Percentiles rank a stretch among this genome's conserved stretches.
These are phyloP conservation scores for Bassia scoparia DNA, from an alignment of 148 eudicot species.

Conservation along the genomic window DNA sequence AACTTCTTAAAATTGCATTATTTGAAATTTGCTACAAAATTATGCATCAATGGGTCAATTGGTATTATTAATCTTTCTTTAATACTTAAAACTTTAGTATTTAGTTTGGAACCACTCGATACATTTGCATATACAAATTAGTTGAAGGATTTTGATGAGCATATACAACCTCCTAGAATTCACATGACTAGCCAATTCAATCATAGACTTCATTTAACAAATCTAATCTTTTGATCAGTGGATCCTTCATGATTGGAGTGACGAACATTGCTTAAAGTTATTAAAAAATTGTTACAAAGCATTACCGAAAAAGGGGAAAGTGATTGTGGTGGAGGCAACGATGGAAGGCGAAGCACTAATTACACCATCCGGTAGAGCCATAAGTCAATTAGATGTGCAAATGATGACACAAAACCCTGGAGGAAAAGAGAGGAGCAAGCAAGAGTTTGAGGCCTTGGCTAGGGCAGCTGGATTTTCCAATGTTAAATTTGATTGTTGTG, in stretches of 20 bases:
- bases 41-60: no score
- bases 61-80: no score
- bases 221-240: slow-evolving; percentile 22
- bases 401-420: slow-evolving; percentile 28
- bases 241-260: slow-evolving; percentile 41
- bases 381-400: slow-evolving; percentile 16
- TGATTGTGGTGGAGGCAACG: slow-evolving; percentile 33
- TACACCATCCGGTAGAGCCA: slow-evolving; percentile 7
- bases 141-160: no score
- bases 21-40: no score
- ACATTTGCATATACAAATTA: no score
- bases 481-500: slow-evolving; percentile 7
- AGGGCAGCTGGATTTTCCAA: slow-evolving; percentile 25
- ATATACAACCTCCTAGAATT: no score
- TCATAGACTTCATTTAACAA: no score
- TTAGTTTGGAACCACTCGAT: no score
- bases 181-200: no score
- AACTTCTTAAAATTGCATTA: no score
- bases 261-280: slow-evolving; percentile 38
- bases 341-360: slow-evolving; percentile 23
- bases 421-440: slow-evolving; percentile 25
- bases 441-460: slow-evolving; percentile 19
- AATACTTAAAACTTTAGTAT: no score
- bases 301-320: slow-evolving; percentile 30
- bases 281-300: slow-evolving; percentile 36